Conservation (phyloP, 108 stramenopile genomes). For the Skeletonema tropicum region DNA sequence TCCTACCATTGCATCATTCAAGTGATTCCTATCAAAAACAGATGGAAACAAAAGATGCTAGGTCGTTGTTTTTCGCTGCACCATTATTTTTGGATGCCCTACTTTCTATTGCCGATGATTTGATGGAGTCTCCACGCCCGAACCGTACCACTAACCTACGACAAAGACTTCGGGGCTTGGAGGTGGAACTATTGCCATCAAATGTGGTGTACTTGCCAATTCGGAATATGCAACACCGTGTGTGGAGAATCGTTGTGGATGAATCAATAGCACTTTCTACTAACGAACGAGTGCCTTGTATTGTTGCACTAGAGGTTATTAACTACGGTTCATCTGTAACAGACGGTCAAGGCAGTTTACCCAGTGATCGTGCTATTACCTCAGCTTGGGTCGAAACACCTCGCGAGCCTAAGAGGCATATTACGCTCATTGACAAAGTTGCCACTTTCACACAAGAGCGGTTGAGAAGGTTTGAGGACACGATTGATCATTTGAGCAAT, state of each 20-base stretch:
- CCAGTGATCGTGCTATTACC: conserved; percentile 28
- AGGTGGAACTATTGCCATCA: conserved; percentile 75
- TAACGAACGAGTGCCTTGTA: conserved; percentile 94
- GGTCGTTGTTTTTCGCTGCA: conserved; percentile 65
- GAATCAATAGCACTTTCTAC: conserved; percentile 90
- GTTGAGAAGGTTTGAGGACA: conserved; percentile 55
- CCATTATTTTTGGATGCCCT: conserved; percentile 85
- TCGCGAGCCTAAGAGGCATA: conserved; percentile 76
- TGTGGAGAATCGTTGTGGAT: conserved; percentile 83
- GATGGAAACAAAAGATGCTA: conserved; percentile 28
- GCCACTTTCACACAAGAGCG: conserved; percentile 56
- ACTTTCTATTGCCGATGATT: conserved; percentile 70
- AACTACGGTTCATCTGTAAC: conserved; percentile 47
- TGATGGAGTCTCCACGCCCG: conserved; percentile 61
- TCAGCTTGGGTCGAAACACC: conserved; percentile 35
- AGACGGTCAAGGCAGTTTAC: conserved; percentile 6
- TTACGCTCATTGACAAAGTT: conserved; percentile 72
- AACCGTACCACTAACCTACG: conserved; percentile 62
- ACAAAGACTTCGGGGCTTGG: conserved; percentile 60
- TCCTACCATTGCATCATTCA: conserved; percentile 59
- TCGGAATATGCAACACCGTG: conserved; percentile 72
- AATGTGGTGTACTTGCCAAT: conserved; percentile 89
- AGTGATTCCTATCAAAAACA: conserved; percentile 43
- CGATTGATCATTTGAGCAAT: conserved; percentile 48
- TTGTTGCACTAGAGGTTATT: conserved; percentile 90